Percentiles rank a stretch among this genome's conserved stretches.
Evolutionary conservation across 495 filamentous ascomycete species (phyloP).

Genomic region (Aspergillus homomorphus): DNA sequence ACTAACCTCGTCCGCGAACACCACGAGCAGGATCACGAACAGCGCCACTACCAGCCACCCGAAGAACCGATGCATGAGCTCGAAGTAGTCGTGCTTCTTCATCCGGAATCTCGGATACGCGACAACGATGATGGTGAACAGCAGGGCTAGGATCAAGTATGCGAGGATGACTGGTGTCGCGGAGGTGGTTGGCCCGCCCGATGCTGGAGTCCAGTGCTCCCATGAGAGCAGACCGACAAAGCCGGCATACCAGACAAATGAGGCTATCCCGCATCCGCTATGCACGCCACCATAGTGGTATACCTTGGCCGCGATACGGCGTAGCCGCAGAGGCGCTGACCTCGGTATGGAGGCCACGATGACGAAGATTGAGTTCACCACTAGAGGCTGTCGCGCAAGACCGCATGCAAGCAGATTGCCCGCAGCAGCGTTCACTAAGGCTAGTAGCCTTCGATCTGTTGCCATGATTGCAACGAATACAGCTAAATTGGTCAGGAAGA

Average conservation of each 20-base stretch:
- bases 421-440: slow-evolving; percentile 48
- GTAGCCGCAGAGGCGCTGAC: slow-evolving; percentile 59
- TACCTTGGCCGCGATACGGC: slow-evolving; percentile 64
- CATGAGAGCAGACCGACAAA: slow-evolving; percentile 51
- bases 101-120: slow-evolving; percentile 45
- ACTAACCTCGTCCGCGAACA: slow-evolving; percentile 36
- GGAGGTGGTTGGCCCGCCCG: slow-evolving; percentile 21
- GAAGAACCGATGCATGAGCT: slow-evolving; percentile 54
- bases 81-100: slow-evolving; percentile 54
- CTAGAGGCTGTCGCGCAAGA: slow-evolving; percentile 69
- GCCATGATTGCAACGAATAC: slow-evolving; percentile 45
- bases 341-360: slow-evolving; percentile 57
- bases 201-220: slow-evolving; percentile 34
- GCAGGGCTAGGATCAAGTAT: slow-evolving; percentile 39
- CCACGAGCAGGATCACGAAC: slow-evolving; percentile 41
- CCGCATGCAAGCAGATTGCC: slow-evolving; percentile 53
- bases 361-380: slow-evolving; percentile 69
- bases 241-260: slow-evolving; percentile 67
- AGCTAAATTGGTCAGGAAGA: slow-evolving; percentile 51
- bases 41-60: slow-evolving; percentile 51
- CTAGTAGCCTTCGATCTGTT: slow-evolving; percentile 33
- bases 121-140: slow-evolving; percentile 42
- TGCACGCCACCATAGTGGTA: slow-evolving; percentile 79
- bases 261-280: slow-evolving; percentile 65
- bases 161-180: slow-evolving; percentile 33